These are phyloP conservation scores for Penicillium sclerotiorum DNA, from an alignment of 2,329 filamentous ascomycete genomes.

Conservation along the genomic window DNA sequence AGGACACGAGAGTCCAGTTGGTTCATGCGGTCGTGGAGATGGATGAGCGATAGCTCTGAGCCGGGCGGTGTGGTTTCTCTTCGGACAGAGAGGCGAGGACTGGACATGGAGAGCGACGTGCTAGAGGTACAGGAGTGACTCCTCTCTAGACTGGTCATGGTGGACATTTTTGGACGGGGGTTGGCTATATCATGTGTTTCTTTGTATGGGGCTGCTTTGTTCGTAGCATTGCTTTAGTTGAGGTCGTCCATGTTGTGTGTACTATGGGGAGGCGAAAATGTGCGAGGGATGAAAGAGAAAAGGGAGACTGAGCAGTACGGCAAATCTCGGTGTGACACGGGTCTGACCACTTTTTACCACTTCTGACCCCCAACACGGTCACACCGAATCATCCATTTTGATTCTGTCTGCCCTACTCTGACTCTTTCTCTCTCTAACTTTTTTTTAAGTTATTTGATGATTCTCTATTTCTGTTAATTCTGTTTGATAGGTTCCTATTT, in stretches of 20 bases:
- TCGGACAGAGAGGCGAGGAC: conserved; percentile 37
- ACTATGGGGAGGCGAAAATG: neutral
- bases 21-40: conserved; percentile 43
- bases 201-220: neutral
- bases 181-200: neutral
- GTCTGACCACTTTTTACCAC: conserved; percentile 11
- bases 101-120: conserved; percentile 40
- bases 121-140: conserved; percentile 42
- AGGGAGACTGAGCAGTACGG: conserved; percentile 9
- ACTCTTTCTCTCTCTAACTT: neutral
- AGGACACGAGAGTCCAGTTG: conserved; percentile 41
- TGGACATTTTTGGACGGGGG: conserved; percentile 22
- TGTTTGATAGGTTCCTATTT: neutral
- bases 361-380: conserved; percentile 8
- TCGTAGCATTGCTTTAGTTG: conserved; percentile 8
- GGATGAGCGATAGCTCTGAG: conserved; percentile 38
- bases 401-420: neutral
- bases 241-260: conserved; percentile 15
- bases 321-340: conserved; percentile 5
- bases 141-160: conserved; percentile 41
- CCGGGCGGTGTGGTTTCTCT: conserved; percentile 39
- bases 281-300: conserved; percentile 10
- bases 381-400: neutral
- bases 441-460: too few species aligned
- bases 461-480: neutral